These are phyloP conservation scores for Fusarium sp. DNA, from an alignment of 2,329 filamentous ascomycete genomes.

Conservation along the genomic window DNA sequence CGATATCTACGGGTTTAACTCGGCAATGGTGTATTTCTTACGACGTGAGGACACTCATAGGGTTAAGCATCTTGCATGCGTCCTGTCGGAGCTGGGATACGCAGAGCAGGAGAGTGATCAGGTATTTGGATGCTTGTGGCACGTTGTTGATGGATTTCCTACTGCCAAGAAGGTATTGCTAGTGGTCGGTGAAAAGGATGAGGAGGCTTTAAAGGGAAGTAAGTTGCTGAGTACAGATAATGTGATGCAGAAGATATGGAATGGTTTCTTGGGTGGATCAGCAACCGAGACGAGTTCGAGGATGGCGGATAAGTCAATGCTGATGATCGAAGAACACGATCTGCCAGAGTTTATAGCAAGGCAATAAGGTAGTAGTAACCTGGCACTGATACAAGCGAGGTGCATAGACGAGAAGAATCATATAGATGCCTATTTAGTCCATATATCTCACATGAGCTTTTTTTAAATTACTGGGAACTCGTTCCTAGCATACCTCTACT, in stretches of 20 bases:
- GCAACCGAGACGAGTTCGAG: conserved; percentile 55
- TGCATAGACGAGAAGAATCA: not conserved
- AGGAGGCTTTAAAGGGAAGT: conserved; percentile 49
- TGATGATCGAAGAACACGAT: conserved; percentile 59
- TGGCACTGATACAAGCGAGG: not conserved
- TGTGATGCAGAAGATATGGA: conserved; percentile 63
- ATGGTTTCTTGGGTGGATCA: conserved; percentile 58
- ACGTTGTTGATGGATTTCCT: conserved; percentile 61
- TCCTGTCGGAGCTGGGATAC: conserved; percentile 59
- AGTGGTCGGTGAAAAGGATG: conserved; percentile 56
- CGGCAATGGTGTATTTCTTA: conserved; percentile 63
- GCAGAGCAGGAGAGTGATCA: conserved; percentile 58
- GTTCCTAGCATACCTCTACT: not conserved
- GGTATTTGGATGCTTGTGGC: conserved; percentile 62
- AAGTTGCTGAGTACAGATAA: conserved; percentile 51
- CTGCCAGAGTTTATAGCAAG: conserved; percentile 51
- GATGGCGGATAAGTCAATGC: conserved; percentile 58
- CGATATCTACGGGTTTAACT: conserved; percentile 60
- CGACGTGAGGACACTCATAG: conserved; percentile 57
- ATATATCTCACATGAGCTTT: not conserved
- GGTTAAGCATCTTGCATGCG: conserved; percentile 59
- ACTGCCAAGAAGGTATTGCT: conserved; percentile 54
- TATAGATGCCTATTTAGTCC: not conserved
- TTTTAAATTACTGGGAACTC: too few species aligned
- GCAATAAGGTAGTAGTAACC: conserved; percentile 14